Conservation (phyloP, 257 asterid genomes). For the Gynochthodes officinalis region DNA sequence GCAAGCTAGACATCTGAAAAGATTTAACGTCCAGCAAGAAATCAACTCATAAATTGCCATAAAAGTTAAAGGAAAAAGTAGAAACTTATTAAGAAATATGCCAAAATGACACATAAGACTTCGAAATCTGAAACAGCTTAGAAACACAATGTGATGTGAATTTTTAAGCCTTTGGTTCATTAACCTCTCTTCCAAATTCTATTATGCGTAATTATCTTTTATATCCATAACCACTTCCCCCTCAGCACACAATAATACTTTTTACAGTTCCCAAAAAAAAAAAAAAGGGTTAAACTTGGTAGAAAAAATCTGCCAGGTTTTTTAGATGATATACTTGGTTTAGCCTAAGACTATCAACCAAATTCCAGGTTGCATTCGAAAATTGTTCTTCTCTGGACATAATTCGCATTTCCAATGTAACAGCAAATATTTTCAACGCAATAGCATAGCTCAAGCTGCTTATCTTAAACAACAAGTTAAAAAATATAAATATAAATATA, state of each 20-base stretch:
- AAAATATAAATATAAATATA: no score
- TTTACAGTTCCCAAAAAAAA: background rate
- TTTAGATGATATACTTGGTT: background rate
- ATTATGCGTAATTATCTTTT: background rate
- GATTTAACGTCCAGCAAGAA: background rate
- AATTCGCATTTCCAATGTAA: background rate
- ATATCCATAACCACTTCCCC: background rate
- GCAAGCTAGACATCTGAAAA: background rate
- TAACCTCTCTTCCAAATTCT: background rate
- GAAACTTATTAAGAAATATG: no score
- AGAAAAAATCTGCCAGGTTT: background rate
- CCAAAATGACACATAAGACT: background rate
- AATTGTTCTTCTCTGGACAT: background rate
- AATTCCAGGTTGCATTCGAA: background rate
- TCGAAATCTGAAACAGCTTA: background rate
- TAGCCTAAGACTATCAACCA: background rate
- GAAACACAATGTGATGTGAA: no score
- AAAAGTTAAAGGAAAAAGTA: background rate
- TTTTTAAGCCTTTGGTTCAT: background rate
- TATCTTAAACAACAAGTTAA: background rate
- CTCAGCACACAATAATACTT: background rate
- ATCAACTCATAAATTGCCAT: background rate
- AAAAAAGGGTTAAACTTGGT: background rate
- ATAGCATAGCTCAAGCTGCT: background rate
- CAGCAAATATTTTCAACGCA: background rate